phyloP scores from a whole-genome alignment of 225 moss, liverwort and hornwort genomes.

The Sphagnum tenellum region DNA sequence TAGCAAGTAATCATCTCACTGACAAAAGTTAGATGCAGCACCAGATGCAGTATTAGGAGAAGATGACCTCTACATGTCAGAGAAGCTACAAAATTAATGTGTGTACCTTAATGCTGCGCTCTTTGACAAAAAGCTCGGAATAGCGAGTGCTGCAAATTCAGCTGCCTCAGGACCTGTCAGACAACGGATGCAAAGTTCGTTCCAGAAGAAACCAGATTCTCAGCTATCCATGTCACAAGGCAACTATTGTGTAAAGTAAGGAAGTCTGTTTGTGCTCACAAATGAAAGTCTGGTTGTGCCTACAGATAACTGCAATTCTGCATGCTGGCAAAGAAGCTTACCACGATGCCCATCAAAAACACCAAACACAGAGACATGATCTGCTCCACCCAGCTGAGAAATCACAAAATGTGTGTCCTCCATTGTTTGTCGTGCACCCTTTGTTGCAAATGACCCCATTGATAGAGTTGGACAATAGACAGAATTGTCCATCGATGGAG shows the following conservation, averaged over 20 bases:
- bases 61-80: neutral
- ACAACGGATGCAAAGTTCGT: neutral
- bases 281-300: too few species aligned
- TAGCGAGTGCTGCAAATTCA: slow-evolving; percentile 52
- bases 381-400: slow-evolving; percentile 27
- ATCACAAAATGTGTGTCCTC: slow-evolving; percentile 51
- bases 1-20: too few species aligned
- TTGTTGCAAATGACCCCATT: slow-evolving; percentile 45
- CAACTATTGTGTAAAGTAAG: too few species aligned
- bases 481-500: slow-evolving; percentile 5
- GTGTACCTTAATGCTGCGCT: slow-evolving; percentile 26
- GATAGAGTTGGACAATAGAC: slow-evolving; percentile 42
- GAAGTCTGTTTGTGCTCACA: too few species aligned
- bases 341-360: slow-evolving; percentile 70
- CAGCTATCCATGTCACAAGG: too few species aligned
- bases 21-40: too few species aligned
- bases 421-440: slow-evolving; percentile 64
- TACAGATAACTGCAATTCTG: neutral
- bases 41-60: too few species aligned
- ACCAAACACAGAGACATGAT: slow-evolving; percentile 42
- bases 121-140: slow-evolving; percentile 41
- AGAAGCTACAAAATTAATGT: neutral
- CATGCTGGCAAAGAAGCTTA: slow-evolving; percentile 1
- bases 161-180: slow-evolving; percentile 56
- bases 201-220: too few species aligned